These are phyloP conservation scores for Claviceps maximensis DNA, from an alignment of 2,329 filamentous ascomycete genomes.

Conservation along the genomic window DNA sequence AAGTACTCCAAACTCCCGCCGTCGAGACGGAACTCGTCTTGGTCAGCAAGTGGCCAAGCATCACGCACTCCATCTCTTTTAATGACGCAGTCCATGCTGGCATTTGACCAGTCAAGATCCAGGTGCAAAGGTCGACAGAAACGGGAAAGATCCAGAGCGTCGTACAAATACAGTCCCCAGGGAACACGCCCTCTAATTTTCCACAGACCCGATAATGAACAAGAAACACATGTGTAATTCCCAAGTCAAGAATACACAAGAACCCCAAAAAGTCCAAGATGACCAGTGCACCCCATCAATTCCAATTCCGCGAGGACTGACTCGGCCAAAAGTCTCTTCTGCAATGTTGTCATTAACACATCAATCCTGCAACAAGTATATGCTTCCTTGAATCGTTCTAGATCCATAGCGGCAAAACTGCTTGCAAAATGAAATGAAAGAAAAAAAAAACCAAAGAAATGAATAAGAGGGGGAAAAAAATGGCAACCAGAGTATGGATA, in stretches of 20 bases:
- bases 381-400: slow-evolving; percentile 1
- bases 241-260: neutral
- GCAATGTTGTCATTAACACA: slow-evolving; percentile 2
- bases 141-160: neutral
- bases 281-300: neutral
- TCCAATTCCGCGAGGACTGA: neutral
- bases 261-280: neutral
- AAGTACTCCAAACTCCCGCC: slow-evolving; percentile 6
- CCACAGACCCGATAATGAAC: neutral
- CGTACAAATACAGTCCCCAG: slow-evolving; percentile 1
- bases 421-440: neutral
- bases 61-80: slow-evolving; percentile 1
- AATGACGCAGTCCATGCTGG: slow-evolving; percentile 1
- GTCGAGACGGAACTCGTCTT: neutral
- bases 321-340: neutral
- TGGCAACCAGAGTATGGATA: neutral
- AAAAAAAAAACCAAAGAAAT: neutral
- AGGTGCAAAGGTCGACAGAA: neutral
- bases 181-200: neutral
- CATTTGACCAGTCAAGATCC: neutral
- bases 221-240: slow-evolving; percentile 1
- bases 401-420: neutral
- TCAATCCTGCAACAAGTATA: neutral
- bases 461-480: neutral
- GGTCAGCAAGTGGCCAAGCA: neutral